These are phyloP conservation scores for Groenewaldozyma sp. DNA, from an alignment of 1,139 yeast genomes.

Conservation along the genomic window DNA sequence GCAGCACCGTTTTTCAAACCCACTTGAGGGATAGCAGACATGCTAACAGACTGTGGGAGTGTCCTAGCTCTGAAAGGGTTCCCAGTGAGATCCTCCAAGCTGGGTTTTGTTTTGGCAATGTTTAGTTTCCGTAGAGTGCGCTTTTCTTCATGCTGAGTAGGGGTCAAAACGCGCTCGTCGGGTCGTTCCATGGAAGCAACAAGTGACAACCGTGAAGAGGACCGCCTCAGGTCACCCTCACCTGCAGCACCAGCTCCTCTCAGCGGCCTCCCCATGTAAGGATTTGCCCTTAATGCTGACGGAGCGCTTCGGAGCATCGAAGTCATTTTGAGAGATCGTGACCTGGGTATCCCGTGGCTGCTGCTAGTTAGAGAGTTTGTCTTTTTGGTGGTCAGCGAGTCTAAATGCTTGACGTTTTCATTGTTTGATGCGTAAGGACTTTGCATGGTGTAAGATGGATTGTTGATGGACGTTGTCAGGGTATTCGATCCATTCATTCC, in stretches of 20 bases:
- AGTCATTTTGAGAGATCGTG: too few species aligned
- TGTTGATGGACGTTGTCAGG: too few species aligned
- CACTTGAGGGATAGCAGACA: neutral
- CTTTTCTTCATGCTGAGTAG: neutral
- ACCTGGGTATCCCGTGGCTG: neutral
- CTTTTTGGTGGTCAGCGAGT: neutral
- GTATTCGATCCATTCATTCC: too few species aligned
- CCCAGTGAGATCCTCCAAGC: conserved; percentile 3
- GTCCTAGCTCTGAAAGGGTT: conserved; percentile 5
- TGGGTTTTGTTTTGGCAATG: conserved; percentile 6
- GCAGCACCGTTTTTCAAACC: neutral
- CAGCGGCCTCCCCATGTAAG: too few species aligned
- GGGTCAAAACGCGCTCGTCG: neutral
- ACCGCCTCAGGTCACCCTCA: neutral
- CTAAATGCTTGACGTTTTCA: neutral
- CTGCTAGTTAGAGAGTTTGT: neutral
- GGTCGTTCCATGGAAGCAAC: neutral
- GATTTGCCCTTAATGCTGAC: too few species aligned
- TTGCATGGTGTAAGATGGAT: neutral
- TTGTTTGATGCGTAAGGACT: too few species aligned
- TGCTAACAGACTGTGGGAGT: neutral
- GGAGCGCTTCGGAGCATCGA: too few species aligned
- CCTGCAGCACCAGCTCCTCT: too few species aligned
- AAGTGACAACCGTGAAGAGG: neutral
- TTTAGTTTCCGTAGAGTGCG: conserved; percentile 1